phyloP scores from a whole-genome alignment of 257 asterid species.

The Forsythia viridissima region DNA sequence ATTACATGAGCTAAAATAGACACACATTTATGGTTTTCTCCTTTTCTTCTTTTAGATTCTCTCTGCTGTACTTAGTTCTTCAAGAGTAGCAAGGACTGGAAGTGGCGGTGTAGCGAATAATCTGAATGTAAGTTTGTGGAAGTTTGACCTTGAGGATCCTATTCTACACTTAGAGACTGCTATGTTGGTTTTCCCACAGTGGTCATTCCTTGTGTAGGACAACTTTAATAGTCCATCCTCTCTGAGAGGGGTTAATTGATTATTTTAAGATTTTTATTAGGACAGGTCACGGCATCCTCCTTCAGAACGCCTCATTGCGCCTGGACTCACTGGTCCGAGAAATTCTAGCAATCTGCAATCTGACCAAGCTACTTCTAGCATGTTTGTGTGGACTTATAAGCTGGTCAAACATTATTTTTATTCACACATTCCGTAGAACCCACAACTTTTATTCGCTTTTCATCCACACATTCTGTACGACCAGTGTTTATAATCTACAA shows the following conservation, averaged over 20 bases:
- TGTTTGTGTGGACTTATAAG: no score
- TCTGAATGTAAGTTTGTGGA: slow-evolving; percentile 64
- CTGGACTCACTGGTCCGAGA: slow-evolving; percentile 44
- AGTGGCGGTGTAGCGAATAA: slow-evolving; percentile 67
- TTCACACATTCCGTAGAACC: no score
- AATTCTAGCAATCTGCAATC: slow-evolving; percentile 45
- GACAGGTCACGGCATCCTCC: slow-evolving; percentile 50
- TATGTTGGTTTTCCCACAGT: slow-evolving; percentile 3
- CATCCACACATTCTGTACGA: no score
- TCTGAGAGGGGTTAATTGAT: slow-evolving; percentile 8
- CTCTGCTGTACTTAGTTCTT: slow-evolving; percentile 64
- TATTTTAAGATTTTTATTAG: slow-evolving; percentile 17
- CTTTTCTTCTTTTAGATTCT: slow-evolving; percentile 51
- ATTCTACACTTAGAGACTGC: background rate
- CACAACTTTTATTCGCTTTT: no score
- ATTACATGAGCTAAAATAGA: slow-evolving; percentile 20
- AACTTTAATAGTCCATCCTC: slow-evolving; percentile 12
- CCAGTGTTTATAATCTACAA: no score
- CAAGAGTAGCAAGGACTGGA: slow-evolving; percentile 66
- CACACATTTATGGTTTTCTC: slow-evolving; percentile 16
- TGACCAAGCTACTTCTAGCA: slow-evolving; percentile 43
- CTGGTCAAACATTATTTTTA: no score
- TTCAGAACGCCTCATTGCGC: slow-evolving; percentile 38
- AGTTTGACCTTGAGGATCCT: slow-evolving; percentile 13
- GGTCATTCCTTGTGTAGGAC: slow-evolving; percentile 16